Percentiles rank a stretch among this genome's conserved stretches.
These are phyloP conservation scores for Trypethelium eluteriae DNA, from an alignment of 495 filamentous ascomycete genomes.

Conservation along the genomic window DNA sequence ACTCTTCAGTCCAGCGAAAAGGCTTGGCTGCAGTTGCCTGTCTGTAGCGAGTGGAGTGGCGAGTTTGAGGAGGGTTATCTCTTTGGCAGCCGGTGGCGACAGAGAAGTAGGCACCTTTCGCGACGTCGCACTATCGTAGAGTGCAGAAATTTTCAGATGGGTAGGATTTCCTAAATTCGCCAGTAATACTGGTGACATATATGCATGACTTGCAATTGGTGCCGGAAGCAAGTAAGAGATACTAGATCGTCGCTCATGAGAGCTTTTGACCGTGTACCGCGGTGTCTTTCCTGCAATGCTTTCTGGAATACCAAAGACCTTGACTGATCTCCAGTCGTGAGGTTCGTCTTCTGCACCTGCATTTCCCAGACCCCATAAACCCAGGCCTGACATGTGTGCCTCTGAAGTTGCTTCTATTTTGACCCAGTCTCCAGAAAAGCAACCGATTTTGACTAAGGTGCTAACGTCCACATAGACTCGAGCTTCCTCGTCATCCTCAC, in stretches of 20 bases:
- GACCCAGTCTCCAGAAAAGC: constrained; percentile 98
- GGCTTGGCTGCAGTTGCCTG: constrained; percentile 66
- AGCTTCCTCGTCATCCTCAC: constrained; percentile 81
- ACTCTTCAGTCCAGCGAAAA: constrained; percentile 75
- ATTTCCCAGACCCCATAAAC: constrained; percentile 39
- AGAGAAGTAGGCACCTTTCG: not conserved
- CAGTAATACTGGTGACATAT: constrained; percentile 76
- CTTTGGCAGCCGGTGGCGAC: constrained; percentile 73
- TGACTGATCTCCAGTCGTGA: constrained; percentile 64
- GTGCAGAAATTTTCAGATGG: constrained; percentile 19
- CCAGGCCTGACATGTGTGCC: constrained; percentile 44
- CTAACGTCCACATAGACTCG: constrained; percentile 82
- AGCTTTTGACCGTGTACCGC: constrained; percentile 47
- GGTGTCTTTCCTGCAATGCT: constrained; percentile 40
- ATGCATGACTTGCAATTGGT: constrained; percentile 50
- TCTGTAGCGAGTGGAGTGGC: constrained; percentile 83
- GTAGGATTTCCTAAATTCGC: constrained; percentile 55
- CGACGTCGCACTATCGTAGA: constrained; percentile 28
- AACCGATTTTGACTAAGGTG: constrained; percentile 77
- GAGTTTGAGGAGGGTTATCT: constrained; percentile 84
- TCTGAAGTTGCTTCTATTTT: constrained; percentile 66
- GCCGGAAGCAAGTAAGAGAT: constrained; percentile 42
- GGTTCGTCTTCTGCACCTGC: constrained; percentile 41
- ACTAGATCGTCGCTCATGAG: constrained; percentile 44
- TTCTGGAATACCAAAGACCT: constrained; percentile 81